phyloP scores from a whole-genome alignment of 495 filamentous ascomycete species.

The Haplographium delicatum region DNA sequence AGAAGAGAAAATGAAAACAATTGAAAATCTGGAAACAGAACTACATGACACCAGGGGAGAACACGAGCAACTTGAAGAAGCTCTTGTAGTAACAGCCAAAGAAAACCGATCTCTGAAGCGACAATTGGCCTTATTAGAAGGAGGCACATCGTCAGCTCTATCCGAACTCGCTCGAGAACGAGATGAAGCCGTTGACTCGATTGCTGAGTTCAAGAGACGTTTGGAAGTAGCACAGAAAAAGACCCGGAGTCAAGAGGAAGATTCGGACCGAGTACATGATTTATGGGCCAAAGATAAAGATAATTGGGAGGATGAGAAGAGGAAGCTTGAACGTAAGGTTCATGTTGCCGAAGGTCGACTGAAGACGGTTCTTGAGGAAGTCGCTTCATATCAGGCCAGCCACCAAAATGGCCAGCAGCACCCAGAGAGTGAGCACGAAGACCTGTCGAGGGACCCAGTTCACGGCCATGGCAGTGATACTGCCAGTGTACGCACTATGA shows the following conservation, averaged over 20 bases:
- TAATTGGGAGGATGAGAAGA: slow-evolving; percentile 72
- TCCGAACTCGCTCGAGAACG: slow-evolving; percentile 78
- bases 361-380: slow-evolving; percentile 75
- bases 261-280: slow-evolving; percentile 66
- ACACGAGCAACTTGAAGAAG: slow-evolving; percentile 60
- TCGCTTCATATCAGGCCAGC: slow-evolving; percentile 67
- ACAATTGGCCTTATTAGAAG: slow-evolving; percentile 80
- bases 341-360: slow-evolving; percentile 85
- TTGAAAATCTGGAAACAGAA: slow-evolving; percentile 75
- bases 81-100: slow-evolving; percentile 55
- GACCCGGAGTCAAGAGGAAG: slow-evolving; percentile 75
- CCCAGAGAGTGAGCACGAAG: slow-evolving; percentile 48
- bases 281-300: slow-evolving; percentile 80
- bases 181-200: slow-evolving; percentile 74
- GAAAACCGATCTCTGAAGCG: slow-evolving; percentile 78
- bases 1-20: slow-evolving; percentile 77
- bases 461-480: slow-evolving; percentile 61
- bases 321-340: slow-evolving; percentile 73
- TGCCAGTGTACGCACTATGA: slow-evolving; percentile 70
- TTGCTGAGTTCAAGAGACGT: slow-evolving; percentile 67
- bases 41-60: slow-evolving; percentile 68
- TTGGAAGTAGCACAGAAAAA: slow-evolving; percentile 76
- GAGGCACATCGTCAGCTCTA: slow-evolving; percentile 77
- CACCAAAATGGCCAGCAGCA: slow-evolving; percentile 37
- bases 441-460: slow-evolving; percentile 27